Evolutionary conservation across 1,284 basidiomycete genomes (phyloP).

Genomic region (Cryptococcus sp.): DNA sequence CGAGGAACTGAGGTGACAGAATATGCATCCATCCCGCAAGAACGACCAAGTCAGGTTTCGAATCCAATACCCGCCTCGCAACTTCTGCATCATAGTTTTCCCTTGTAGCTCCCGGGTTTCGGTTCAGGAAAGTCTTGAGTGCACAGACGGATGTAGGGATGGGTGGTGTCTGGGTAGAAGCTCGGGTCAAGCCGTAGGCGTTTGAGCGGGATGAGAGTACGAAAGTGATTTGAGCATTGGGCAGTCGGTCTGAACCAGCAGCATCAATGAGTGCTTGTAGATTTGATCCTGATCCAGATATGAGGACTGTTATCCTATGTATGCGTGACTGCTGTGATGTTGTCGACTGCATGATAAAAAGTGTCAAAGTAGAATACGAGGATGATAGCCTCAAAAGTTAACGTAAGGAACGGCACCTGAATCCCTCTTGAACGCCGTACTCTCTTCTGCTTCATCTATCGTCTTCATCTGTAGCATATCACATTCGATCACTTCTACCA

Average conservation of each 20-base stretch:
- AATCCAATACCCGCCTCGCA: constrained; percentile 62
- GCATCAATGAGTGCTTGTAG: constrained; percentile 94
- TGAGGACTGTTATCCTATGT: constrained; percentile 59
- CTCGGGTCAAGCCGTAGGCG: constrained; percentile 83
- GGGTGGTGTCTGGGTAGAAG: constrained; percentile 61
- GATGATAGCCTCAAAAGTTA: too few species aligned
- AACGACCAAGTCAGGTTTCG: constrained; percentile 77
- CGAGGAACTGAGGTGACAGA: constrained; percentile 56
- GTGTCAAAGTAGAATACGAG: too few species aligned
- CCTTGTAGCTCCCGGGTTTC: constrained; percentile 67
- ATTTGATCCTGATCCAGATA: constrained; percentile 87
- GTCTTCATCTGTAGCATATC: too few species aligned
- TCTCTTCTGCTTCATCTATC: not conserved
- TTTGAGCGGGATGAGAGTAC: constrained; percentile 91
- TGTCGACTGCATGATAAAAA: too few species aligned
- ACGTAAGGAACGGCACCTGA: too few species aligned
- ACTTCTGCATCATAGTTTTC: constrained; percentile 83
- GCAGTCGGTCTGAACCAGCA: constrained; percentile 56
- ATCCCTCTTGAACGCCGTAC: not conserved
- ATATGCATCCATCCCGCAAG: constrained; percentile 99
- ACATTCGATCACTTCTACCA: not conserved
- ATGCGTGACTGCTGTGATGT: too few species aligned
- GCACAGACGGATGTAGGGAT: constrained; percentile 82
- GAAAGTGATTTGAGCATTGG: constrained; percentile 66
- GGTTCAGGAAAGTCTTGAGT: constrained; percentile 77